These are phyloP conservation scores for Cytospora piceae DNA, from an alignment of 2,329 filamentous ascomycete genomes.

Conservation along the genomic window DNA sequence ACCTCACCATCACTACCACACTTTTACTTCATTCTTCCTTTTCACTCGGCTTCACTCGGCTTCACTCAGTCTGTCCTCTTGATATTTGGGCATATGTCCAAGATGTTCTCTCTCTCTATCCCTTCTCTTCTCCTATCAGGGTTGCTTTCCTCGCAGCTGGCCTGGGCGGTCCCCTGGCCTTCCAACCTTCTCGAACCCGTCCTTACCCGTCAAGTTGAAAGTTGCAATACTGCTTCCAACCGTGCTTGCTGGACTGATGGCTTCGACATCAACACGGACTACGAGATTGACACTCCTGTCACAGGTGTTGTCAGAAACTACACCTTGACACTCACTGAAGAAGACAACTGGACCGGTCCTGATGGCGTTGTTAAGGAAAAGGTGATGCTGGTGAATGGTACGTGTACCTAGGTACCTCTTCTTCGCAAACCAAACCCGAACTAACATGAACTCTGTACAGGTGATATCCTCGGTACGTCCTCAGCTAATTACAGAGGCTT, in stretches of 20 bases:
- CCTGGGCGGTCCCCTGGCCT: slow-evolving; percentile 20
- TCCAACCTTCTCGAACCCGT: slow-evolving; percentile 7
- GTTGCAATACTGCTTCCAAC: slow-evolving; percentile 37
- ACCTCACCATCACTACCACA: background rate
- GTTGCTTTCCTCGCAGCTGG: slow-evolving; percentile 22
- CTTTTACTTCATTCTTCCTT: background rate
- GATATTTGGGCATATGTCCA: background rate
- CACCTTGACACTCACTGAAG: slow-evolving; percentile 36
- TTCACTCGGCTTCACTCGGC: background rate
- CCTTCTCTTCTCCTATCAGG: slow-evolving; percentile 20
- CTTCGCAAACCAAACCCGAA: slow-evolving; percentile 22
- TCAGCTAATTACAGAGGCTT: too few species aligned
- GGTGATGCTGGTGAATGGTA: slow-evolving; percentile 54
- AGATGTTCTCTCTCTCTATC: slow-evolving; percentile 15
- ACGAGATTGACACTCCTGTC: slow-evolving; percentile 34
- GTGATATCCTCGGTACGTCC: slow-evolving; percentile 24
- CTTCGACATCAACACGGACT: slow-evolving; percentile 40
- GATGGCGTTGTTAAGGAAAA: slow-evolving; percentile 38
- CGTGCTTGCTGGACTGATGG: slow-evolving; percentile 37
- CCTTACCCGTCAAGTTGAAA: slow-evolving; percentile 19
- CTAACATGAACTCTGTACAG: slow-evolving; percentile 20
- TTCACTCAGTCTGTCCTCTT: background rate
- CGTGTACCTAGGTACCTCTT: slow-evolving; percentile 40
- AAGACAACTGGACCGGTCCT: slow-evolving; percentile 36
- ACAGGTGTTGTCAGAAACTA: slow-evolving; percentile 37